A percentile compares a stretch with the other conserved stretches of the same genome.
These are phyloP conservation scores for Mallotus repandus DNA, from an alignment of 441 rosid genomes.

Conservation along the genomic window DNA sequence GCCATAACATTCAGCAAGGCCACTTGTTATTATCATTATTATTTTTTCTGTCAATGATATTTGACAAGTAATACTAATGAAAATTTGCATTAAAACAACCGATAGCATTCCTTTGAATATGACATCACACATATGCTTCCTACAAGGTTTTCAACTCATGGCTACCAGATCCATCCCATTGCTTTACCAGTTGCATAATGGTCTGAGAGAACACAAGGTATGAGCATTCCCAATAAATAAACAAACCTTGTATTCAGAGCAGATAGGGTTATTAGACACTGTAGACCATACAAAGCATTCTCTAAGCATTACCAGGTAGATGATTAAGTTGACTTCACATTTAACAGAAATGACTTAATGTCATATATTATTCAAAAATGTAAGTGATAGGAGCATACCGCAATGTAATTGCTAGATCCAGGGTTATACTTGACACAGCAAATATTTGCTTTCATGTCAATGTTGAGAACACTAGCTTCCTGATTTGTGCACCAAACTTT, in stretches of 20 bases:
- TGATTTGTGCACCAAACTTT: slow-evolving; percentile 98
- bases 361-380: not conserved
- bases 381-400: slow-evolving; percentile 49
- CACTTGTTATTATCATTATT: not conserved
- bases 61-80: not conserved
- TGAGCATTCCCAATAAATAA: not conserved
- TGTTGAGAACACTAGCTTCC: slow-evolving; percentile 92
- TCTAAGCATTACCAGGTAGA: not conserved
- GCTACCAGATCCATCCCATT: not conserved
- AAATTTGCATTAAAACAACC: not conserved
- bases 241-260: not conserved
- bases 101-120: not conserved
- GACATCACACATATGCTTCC: not conserved
- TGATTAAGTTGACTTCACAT: slow-evolving; percentile 10
- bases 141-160: too few species aligned
- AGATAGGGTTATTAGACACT: not conserved
- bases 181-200: not conserved
- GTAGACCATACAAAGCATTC: not conserved
- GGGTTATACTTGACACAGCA: slow-evolving; percentile 99
- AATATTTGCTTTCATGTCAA: slow-evolving; percentile 98
- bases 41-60: not conserved
- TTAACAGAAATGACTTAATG: not conserved
- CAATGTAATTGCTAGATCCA: slow-evolving; percentile 90
- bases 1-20: not conserved
- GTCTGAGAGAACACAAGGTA: not conserved